Base-by-base conservation (phyloP, 805 yeast genomes). In the Priceomyces fermenticarens region DNA sequence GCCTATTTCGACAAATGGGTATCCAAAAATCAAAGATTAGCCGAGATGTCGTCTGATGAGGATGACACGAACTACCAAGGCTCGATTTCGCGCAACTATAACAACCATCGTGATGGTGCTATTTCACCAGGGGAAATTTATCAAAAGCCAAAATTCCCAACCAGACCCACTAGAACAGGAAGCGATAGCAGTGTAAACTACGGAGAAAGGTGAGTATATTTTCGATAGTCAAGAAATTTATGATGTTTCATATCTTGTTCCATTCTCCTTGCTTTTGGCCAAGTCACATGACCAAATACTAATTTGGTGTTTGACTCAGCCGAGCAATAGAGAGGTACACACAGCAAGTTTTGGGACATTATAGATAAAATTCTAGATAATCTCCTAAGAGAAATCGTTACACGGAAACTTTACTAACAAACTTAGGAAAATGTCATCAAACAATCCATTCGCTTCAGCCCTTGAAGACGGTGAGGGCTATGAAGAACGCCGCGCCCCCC, bases 1-100 rank as follows among this genome's bases (percentile, higher is more conserved):
- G 43, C 65, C 32, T 63, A 61, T 44, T 83, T 80, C 54, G 80
- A 76, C 32, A 71, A 67, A 14, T 83, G 89, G 89, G 77, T 83
- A 14, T 66, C 67, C 41, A 65, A 65, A 42, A 72, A 70, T 45
- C 65, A 62, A 46, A 62, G 59, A 49, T 46, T 75, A 55, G 44
- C 73, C 42, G 65, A 63, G 43, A 55, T 68, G 36, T 67, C 72
- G 43, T 63, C 68, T 15, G 72, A 72, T 35, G 78, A 67, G 5
- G 67, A 39, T 17, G 37, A 35, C 13, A 30, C 25, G 15, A 17
- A 35, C 25, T 11, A 20, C 25, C 25, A 20, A 20, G 25, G 25
- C 25, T 20, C 25, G 7, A 20, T 20, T 20, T 20, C 25, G 23
- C 26, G 30, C 34, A 30, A 37, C 30, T 20, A 35, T 11, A 20